These are phyloP conservation scores for Uromyces viciae-fabae DNA, from an alignment of 1,284 basidiomycete genomes.

Conservation along the genomic window DNA sequence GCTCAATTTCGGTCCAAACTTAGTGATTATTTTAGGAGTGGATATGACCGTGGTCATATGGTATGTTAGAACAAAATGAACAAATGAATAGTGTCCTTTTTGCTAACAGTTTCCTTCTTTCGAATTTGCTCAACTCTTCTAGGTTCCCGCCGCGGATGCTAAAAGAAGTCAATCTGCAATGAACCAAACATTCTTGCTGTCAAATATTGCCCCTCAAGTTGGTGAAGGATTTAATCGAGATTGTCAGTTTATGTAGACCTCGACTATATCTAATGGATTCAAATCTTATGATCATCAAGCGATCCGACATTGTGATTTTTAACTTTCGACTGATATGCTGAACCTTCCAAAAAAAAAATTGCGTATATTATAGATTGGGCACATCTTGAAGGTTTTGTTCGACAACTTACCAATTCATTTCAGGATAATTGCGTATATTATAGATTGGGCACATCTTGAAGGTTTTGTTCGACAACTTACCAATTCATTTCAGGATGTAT, in stretches of 20 bases:
- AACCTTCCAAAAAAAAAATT: too few relatives aligned
- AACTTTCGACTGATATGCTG: too few relatives aligned
- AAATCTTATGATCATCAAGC: too few relatives aligned
- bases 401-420: constrained; percentile 77
- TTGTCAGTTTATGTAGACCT: too few relatives aligned
- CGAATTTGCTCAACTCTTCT: neutral
- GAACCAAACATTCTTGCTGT: constrained; percentile 91
- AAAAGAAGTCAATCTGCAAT: constrained; percentile 78
- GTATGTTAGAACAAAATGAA: constrained; percentile 48
- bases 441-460: constrained; percentile 83
- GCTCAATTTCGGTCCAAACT: constrained; percentile 75
- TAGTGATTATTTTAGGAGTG: constrained; percentile 82
- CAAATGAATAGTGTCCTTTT: too few relatives aligned
- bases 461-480: constrained; percentile 91
- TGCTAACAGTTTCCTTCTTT: too few relatives aligned
- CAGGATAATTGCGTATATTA: too few relatives aligned
- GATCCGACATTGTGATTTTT: too few relatives aligned
- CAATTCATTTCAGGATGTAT: constrained; percentile 80
- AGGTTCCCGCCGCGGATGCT: constrained; percentile 83
- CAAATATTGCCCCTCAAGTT: constrained; percentile 97
- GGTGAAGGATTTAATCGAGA: constrained; percentile 96
- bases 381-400: constrained; percentile 91
- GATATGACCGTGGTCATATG: constrained; percentile 98
- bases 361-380: constrained; percentile 73
- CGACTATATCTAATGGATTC: too few relatives aligned